Percentiles rank a stretch among this genome's conserved stretches.
phyloP scores from a whole-genome alignment of 352 stramenopile genomes.

The Globisporangium rhizosaccharum region DNA sequence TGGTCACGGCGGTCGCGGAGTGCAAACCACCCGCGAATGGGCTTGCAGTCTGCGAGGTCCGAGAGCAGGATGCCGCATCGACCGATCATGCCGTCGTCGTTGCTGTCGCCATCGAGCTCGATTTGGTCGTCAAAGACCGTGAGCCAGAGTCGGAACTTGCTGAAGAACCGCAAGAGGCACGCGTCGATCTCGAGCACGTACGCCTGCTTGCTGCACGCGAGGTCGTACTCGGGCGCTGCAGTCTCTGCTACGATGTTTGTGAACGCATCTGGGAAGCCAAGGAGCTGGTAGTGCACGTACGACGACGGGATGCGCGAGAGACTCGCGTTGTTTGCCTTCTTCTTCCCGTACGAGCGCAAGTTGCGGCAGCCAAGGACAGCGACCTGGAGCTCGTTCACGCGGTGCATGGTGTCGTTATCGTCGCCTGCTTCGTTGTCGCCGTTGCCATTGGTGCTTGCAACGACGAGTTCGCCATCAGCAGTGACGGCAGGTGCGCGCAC shows the following conservation, averaged over 20 bases:
- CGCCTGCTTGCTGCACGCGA: slow-evolving; percentile 48
- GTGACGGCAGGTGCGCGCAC: not conserved
- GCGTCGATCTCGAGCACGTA: slow-evolving; percentile 70
- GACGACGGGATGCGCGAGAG: slow-evolving; percentile 46
- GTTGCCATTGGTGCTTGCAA: slow-evolving; percentile 17
- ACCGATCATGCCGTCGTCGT: slow-evolving; percentile 65
- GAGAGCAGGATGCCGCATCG: slow-evolving; percentile 63
- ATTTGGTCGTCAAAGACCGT: slow-evolving; percentile 85
- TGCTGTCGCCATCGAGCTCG: slow-evolving; percentile 23
- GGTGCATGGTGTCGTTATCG: slow-evolving; percentile 13
- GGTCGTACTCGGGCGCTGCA: slow-evolving; percentile 69
- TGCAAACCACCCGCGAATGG: slow-evolving; percentile 65
- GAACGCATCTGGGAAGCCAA: slow-evolving; percentile 87
- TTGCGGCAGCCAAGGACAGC: slow-evolving; percentile 61
- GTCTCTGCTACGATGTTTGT: slow-evolving; percentile 76
- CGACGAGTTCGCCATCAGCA: not conserved
- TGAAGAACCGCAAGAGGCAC: slow-evolving; percentile 77
- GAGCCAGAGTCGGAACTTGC: slow-evolving; percentile 73
- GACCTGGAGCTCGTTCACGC: slow-evolving; percentile 63
- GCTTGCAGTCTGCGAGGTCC: slow-evolving; percentile 65
- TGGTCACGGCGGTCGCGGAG: slow-evolving; percentile 52
- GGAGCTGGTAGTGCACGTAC: slow-evolving; percentile 89
- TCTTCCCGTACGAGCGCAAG: slow-evolving; percentile 41
- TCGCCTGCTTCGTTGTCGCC: slow-evolving; percentile 14
- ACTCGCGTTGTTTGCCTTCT: slow-evolving; percentile 13